A percentile compares a stretch with the other conserved stretches of the same genome.
phyloP scores from a whole-genome alignment of 2,329 filamentous ascomycete species.

The Pseudogymnoascus sp. region DNA sequence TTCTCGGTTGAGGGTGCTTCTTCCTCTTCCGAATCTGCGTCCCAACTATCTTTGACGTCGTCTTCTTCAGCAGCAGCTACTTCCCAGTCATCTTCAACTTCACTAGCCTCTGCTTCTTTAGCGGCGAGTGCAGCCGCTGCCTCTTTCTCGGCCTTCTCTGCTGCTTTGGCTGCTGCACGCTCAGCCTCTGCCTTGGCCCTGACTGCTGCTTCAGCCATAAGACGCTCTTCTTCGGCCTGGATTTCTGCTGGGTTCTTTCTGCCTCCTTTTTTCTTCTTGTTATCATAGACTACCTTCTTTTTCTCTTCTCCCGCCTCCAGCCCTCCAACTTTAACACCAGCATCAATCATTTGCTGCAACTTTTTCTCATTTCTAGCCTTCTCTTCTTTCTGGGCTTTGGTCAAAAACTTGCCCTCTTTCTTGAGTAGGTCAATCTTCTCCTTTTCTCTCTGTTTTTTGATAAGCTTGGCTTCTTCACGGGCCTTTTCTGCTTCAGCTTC shows the following conservation, averaged over 20 bases:
- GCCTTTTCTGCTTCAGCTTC: slow-evolving; percentile 61
- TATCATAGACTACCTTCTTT: slow-evolving; percentile 69
- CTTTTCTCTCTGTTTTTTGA: slow-evolving; percentile 81
- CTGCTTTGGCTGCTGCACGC: slow-evolving; percentile 52
- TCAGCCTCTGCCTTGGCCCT: slow-evolving; percentile 62
- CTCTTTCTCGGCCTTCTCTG: slow-evolving; percentile 52
- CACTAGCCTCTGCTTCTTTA: slow-evolving; percentile 49
- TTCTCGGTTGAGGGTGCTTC: slow-evolving; percentile 26
- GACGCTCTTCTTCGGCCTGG: slow-evolving; percentile 68
- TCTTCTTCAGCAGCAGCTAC: slow-evolving; percentile 67
- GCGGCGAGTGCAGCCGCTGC: slow-evolving; percentile 48
- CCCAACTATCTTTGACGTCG: slow-evolving; percentile 90
- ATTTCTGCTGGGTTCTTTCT: slow-evolving; percentile 41
- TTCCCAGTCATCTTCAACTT: slow-evolving; percentile 81
- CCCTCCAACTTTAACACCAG: slow-evolving; percentile 64
- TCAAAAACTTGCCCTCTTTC: slow-evolving; percentile 79
- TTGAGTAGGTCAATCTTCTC: slow-evolving; percentile 80
- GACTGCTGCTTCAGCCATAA: slow-evolving; percentile 69
- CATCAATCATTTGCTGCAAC: slow-evolving; percentile 76
- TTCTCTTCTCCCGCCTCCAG: slow-evolving; percentile 46
- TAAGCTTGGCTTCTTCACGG: slow-evolving; percentile 63
- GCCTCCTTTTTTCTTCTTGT: slow-evolving; percentile 66
- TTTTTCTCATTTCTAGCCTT: slow-evolving; percentile 72
- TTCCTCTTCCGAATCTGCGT: slow-evolving; percentile 74
- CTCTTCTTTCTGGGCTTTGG: slow-evolving; percentile 77